Conservation (phyloP, 2,329 filamentous ascomycete species). For the Aspergillus pseudotamarii region DNA sequence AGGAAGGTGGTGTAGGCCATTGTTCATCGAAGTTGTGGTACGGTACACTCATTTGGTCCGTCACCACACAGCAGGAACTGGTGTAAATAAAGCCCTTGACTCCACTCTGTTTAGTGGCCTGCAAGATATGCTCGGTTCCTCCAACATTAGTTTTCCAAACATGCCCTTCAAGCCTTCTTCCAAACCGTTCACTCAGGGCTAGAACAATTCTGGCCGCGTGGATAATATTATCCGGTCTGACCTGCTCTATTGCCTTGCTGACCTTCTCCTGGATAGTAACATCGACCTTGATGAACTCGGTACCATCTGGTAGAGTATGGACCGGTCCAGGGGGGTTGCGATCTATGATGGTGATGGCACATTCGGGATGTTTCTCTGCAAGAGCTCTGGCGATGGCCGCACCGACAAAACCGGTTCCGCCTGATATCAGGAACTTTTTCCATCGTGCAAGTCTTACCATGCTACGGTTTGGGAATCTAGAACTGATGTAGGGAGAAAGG, state of each 20-base stretch:
- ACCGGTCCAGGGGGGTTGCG: constrained; percentile 31
- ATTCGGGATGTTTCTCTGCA: constrained; percentile 39
- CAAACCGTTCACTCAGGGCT: constrained; percentile 39
- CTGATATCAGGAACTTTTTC: constrained; percentile 39
- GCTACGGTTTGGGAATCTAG: background rate
- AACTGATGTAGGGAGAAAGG: background rate
- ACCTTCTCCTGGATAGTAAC: constrained; percentile 35
- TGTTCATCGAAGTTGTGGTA: constrained; percentile 44
- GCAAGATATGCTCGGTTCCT: constrained; percentile 57
- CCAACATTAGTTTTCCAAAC: constrained; percentile 57
- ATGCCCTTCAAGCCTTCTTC: constrained; percentile 36
- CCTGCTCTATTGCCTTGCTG: constrained; percentile 38
- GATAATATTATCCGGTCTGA: constrained; percentile 53
- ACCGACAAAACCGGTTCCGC: constrained; percentile 45
- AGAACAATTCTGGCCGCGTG: constrained; percentile 57
- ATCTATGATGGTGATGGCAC: constrained; percentile 42
- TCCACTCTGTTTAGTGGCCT: constrained; percentile 46
- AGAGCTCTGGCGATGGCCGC: constrained; percentile 42
- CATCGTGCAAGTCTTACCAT: background rate
- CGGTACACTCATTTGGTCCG: constrained; percentile 49
- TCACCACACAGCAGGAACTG: constrained; percentile 57
- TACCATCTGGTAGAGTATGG: constrained; percentile 29
- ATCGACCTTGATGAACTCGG: constrained; percentile 36
- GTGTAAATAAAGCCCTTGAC: constrained; percentile 59
- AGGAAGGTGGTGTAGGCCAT: constrained; percentile 42